Base-by-base conservation (phyloP, 495 filamentous ascomycete genomes). In the Aspergillus asperescens region DNA sequence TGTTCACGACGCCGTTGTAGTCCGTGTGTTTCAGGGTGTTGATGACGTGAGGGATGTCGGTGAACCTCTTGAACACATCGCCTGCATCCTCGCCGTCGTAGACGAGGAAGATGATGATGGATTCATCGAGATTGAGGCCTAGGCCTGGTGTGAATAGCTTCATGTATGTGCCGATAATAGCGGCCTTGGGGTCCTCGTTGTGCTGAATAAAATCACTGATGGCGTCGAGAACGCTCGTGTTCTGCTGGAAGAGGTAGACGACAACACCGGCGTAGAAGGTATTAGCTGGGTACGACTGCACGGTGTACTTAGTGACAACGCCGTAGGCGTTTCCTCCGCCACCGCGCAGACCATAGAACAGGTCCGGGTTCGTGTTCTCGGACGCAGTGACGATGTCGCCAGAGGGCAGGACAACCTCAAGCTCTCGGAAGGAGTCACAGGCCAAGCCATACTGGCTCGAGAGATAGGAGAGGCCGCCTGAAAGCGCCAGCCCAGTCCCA, bases 391-490 rank as follows among this genome's bases (percentile, higher is more conserved):
- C 50, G 32, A 52, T 52, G 7, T 52, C 50, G 22, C 50, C 50
- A 15, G 20, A 28, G 31, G 50, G 50, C n/a, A 52, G 50, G 27
- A 52, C 50, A 2, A 52, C 50, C 9, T 52, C 50, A 4, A 52
- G 50, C 13, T 43, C 29, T 13, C 50, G 50, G 41, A 52, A 52
- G n/a, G 50, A 52, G 50, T 52, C 50, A 8, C 50, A 52, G n/a
- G 50, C 50, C 6, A 52, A 16, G 6, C 50, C 50, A 22, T 52
- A 52, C 41, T 52, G 50, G 25, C 29, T 38, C 6, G 50, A 52
- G 20, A 52, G 50, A 31, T 52, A 52, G 19, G 50, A 52, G n/a
- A 52, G 41, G 8, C 50, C 50, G 10, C 50, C 50, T 0, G 50
- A 52, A 8, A 52, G 41, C 7, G 50, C 50, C 8, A 52, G 50